Evolutionary conservation across 495 filamentous ascomycete species (phyloP).

Genomic region (Penicillium herquei): DNA sequence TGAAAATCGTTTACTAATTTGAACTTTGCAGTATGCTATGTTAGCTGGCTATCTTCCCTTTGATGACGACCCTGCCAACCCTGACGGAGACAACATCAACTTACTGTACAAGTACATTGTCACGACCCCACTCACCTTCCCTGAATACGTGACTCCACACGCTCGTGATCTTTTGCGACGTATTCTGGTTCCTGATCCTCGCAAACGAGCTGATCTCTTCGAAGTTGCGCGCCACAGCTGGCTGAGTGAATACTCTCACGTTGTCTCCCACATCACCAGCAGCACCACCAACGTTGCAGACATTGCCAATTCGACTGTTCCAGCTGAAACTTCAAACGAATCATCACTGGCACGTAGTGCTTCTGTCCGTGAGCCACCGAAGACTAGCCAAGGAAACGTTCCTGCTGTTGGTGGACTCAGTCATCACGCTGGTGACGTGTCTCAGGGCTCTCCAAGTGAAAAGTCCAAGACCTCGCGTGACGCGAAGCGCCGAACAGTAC

Average conservation of each 20-base stretch:
- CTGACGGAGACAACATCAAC: conserved; percentile 99
- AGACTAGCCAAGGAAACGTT: conserved; percentile 56
- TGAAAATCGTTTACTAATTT: not conserved
- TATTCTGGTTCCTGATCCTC: conserved; percentile 93
- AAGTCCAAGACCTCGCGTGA: conserved; percentile 69
- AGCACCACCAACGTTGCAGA: conserved; percentile 85
- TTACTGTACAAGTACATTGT: conserved; percentile 99
- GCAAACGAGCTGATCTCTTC: conserved; percentile 93
- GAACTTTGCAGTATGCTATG: conserved; percentile 82
- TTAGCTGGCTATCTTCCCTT: conserved; percentile 98
- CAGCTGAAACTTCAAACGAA: conserved; percentile 53
- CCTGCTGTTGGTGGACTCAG: conserved; percentile 64
- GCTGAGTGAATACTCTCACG: conserved; percentile 92
- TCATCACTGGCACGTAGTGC: conserved; percentile 71
- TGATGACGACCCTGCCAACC: conserved; percentile 97
- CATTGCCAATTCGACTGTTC: conserved; percentile 76
- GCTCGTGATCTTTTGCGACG: conserved; percentile 87
- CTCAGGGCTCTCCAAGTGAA: conserved; percentile 60
- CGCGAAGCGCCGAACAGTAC: conserved; percentile 89
- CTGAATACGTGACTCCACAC: conserved; percentile 98
- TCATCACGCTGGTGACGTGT: conserved; percentile 74
- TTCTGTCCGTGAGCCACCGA: conserved; percentile 86
- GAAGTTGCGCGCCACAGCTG: conserved; percentile 98
- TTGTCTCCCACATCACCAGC: conserved; percentile 95
- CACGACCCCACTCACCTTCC: conserved; percentile 94